A percentile compares a stretch with the other conserved stretches of the same genome.
phyloP scores from a whole-genome alignment of 331 rosid species.

The Erythrophleum ivorense region DNA sequence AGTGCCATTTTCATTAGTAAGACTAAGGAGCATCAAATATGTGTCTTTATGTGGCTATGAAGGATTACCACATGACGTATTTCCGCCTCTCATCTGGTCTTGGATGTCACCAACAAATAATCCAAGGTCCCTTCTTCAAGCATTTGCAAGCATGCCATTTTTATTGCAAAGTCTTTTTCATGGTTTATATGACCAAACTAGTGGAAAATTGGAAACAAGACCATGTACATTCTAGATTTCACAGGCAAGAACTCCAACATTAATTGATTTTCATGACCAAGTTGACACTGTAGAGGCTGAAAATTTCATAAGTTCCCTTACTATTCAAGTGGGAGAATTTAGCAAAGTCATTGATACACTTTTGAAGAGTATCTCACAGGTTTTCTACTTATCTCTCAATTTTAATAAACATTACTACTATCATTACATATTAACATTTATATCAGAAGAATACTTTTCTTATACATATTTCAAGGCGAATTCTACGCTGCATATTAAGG shows the following conservation, averaged over 20 bases:
- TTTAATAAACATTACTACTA: neutral
- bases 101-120: constrained; percentile 30
- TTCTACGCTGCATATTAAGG: neutral
- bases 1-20: constrained; percentile 32
- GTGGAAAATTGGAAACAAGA: neutral
- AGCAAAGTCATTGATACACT: neutral
- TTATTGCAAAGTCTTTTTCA: neutral
- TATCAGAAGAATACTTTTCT: neutral
- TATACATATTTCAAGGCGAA: neutral
- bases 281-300: neutral
- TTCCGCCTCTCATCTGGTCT: constrained; percentile 15
- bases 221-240: neutral
- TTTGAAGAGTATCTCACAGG: neutral
- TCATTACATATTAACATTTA: neutral
- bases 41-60: constrained; percentile 33
- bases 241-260: neutral
- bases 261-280: neutral
- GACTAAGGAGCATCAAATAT: constrained; percentile 23
- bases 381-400: neutral
- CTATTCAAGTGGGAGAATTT: neutral
- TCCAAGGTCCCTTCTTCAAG: neutral
- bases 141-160: neutral
- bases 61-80: constrained; percentile 3
- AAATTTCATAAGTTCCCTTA: neutral
- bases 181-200: neutral